These are phyloP conservation scores for Candida cerambycidarum DNA, from an alignment of 805 yeast genomes.

Conservation along the genomic window DNA sequence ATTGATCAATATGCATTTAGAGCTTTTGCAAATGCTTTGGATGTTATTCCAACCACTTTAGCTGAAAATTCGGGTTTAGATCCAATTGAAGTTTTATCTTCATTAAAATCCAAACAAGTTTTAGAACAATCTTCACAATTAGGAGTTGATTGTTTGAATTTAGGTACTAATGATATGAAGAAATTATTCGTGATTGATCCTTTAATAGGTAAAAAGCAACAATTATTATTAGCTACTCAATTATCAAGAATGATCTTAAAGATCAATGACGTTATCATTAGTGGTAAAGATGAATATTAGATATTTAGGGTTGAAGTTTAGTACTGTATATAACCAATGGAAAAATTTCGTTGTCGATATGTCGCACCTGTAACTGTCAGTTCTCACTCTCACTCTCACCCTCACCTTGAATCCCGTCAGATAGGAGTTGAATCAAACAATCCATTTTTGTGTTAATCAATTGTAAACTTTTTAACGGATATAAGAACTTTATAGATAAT, in stretches of 20 bases:
- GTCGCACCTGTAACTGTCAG: neutral
- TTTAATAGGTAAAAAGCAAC: constrained; percentile 95
- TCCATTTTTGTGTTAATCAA: neutral
- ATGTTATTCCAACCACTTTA: constrained; percentile 86
- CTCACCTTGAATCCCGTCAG: neutral
- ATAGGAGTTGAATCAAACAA: neutral
- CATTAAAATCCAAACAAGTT: constrained; percentile 81
- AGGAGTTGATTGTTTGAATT: constrained; percentile 94
- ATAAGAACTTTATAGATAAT: neutral
- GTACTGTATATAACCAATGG: constrained; percentile 6
- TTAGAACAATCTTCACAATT: constrained; percentile 65
- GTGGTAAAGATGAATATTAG: constrained; percentile 75
- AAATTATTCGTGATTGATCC: constrained; percentile 95
- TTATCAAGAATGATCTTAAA: constrained; percentile 96
- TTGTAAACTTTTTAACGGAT: neutral
- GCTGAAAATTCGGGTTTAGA: constrained; percentile 97
- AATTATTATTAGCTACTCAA: constrained; percentile 92
- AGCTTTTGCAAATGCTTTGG: constrained; percentile 89
- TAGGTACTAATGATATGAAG: constrained; percentile 88
- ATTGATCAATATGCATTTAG: constrained; percentile 98
- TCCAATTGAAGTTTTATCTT: constrained; percentile 86
- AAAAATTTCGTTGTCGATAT: neutral
- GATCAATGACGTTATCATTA: constrained; percentile 93
- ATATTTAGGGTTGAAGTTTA: neutral
- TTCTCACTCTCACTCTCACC: neutral